Base-by-base conservation (phyloP, 1,284 basidiomycete genomes). In the Abortiporus biennis region DNA sequence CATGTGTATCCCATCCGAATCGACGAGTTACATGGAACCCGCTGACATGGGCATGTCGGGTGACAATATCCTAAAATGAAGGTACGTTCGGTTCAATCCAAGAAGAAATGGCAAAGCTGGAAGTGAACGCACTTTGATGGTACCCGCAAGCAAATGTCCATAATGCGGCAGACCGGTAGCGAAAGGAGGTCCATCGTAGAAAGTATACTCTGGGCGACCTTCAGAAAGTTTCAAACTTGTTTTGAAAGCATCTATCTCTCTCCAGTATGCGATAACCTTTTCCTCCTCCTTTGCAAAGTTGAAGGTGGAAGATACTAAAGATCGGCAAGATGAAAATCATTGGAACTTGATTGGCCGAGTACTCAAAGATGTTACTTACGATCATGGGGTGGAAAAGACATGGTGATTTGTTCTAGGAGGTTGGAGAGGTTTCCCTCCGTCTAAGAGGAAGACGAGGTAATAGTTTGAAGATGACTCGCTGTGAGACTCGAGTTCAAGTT, bases 1-100 rank as follows among this genome's bases (percentile, higher is more conserved):
- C 96, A 67, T 99, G 96, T 21, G 95, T 98, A 67, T 99, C 96
- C 96, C 96, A 99, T 40, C 96, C 96, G 63, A 99, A 99, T 42
- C 96, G 81, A 47, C 96, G 86, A 49, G 87, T 82, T 54, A 99
- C 96, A 61, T 98, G 89, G 67, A 84, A 85, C 9, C 96, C 96
- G 40, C 88, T 95, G 30, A 92, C 85, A 62, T 92, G 85, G 2
- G 95, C 95, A 68, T 96, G 92, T 47, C 94, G 79, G 36, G 94
- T 97, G 46, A 97, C 92, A 57, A 97, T 93, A 62, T 97, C 94
- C 92, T 94, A 49, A 16, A 36, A 39, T 36, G 5, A 29, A 36
- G 19, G 11, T 36, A n/a, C n/a, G n/a, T n/a, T n/a, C n/a, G 35
- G 35, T 17, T 9, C 22, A 24, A n/a, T 17, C n/a, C 22, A 24